Base-by-base conservation (phyloP, 148 eudicot species). In the Euryodendron excelsum region DNA sequence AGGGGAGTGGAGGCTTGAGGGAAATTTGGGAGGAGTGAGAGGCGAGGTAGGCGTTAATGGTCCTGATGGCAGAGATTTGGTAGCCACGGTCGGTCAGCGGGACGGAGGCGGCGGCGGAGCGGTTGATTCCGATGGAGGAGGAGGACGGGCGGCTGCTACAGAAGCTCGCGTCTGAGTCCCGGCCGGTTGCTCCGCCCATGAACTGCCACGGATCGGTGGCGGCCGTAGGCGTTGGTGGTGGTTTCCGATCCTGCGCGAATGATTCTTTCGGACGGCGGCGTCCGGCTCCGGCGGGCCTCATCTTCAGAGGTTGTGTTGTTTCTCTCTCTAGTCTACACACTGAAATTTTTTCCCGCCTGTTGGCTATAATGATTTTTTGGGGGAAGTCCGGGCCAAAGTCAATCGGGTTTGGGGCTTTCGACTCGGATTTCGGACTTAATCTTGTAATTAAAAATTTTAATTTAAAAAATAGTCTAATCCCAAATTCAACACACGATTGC, bases 101-200 rank as follows among this genome's bases (percentile, higher is more conserved):
- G 27, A 76, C 33, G n/a, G 73, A 9, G 80, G 76, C 53, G 67
- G 78, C 17, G 64, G 78, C 25, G 59, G 75, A 59, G 41, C 80
- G 77, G 75, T 62, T 70, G 72, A 30, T 20, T n/a, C n/a, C n/a
- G n/a, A n/a, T n/a, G n/a, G n/a, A n/a, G n/a, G n/a, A n/a, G n/a
- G n/a, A n/a, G n/a, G n/a, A n/a, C n/a, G n/a, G n/a, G n/a, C n/a
- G n/a, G 78, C 88, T 82, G 80, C 90, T 86, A 86, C 88, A 78
- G 85, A 90, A 83, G 72, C 92, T 88, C 50, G 84, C 92, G 82
- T 94, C 98, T 78, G 97, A 92, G 78, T 94, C 93, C 45, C 92
- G 91, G 70, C 74, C 61, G 52, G 18, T 0, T 5, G 45, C 45
- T 5, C 45, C 45, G 45, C 45, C 45, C 0, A 4, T 5, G 65